These are phyloP conservation scores for Saprolegnia parasitica DNA, from an alignment of 352 stramenopile genomes.

Conservation along the genomic window DNA sequence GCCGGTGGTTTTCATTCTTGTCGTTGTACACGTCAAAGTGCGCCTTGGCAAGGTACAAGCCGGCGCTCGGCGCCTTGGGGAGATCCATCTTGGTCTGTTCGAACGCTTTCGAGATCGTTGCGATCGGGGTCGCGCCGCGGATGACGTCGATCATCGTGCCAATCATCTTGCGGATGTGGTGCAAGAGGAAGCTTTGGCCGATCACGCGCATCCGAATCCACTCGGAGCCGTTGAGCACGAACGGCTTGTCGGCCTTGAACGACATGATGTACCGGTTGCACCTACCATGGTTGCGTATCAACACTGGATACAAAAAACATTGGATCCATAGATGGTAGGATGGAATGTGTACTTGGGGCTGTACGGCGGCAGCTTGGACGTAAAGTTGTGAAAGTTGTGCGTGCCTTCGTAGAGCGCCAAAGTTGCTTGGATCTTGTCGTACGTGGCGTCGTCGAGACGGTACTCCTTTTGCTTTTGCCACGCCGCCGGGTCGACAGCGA, in stretches of 20 bases:
- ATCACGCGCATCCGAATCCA: slow-evolving; percentile 94
- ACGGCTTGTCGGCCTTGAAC: slow-evolving; percentile 74
- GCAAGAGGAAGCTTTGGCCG: slow-evolving; percentile 96
- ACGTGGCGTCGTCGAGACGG: slow-evolving; percentile 53
- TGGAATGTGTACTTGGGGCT: slow-evolving; percentile 39
- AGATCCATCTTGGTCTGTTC: slow-evolving; percentile 81
- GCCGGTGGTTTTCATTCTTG: slow-evolving; percentile 66
- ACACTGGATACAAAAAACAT: no score
- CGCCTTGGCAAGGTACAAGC: slow-evolving; percentile 69
- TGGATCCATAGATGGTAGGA: no score
- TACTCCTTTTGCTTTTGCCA: slow-evolving; percentile 70
- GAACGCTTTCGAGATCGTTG: slow-evolving; percentile 55
- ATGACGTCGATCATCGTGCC: slow-evolving; percentile 72
- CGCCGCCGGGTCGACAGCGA: slow-evolving; percentile 56
- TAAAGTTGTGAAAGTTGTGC: slow-evolving; percentile 98
- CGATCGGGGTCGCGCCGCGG: slow-evolving; percentile 44
- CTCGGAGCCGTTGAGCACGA: slow-evolving; percentile 88
- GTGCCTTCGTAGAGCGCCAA: slow-evolving; percentile 78
- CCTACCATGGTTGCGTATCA: slow-evolving; percentile 31
- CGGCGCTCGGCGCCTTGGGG: slow-evolving; percentile 81
- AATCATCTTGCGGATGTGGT: slow-evolving; percentile 99
- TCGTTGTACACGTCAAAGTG: slow-evolving; percentile 86
- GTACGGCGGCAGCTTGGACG: slow-evolving; percentile 79
- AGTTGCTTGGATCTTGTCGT: slow-evolving; percentile 45
- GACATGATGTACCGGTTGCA: slow-evolving; percentile 91